phyloP scores from a whole-genome alignment of 2,329 filamentous ascomycete genomes.

The Pestalotiopsis sp. region DNA sequence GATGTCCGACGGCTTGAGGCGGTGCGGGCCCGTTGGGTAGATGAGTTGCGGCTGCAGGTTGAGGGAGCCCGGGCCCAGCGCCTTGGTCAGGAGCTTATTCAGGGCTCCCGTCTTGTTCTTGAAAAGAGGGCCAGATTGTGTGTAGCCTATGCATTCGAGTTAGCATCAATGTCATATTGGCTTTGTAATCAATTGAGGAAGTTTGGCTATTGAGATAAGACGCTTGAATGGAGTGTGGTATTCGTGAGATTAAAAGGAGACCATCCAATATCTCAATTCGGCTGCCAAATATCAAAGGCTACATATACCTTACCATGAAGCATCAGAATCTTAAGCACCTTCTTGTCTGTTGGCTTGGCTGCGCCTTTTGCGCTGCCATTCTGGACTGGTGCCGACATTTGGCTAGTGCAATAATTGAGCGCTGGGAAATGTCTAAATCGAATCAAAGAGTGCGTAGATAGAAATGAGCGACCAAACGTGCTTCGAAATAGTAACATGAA shows the following conservation, averaged over 20 bases:
- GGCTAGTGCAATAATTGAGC: neutral
- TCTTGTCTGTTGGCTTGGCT: slow-evolving; percentile 43
- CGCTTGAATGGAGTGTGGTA: neutral
- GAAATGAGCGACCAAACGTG: neutral
- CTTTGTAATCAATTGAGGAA: neutral
- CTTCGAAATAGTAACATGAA: neutral
- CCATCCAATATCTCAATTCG: no score
- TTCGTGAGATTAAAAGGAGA: no score
- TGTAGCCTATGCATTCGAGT: slow-evolving; percentile 65
- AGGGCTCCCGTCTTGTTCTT: slow-evolving; percentile 86
- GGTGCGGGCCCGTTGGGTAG: slow-evolving; percentile 72
- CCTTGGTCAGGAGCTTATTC: slow-evolving; percentile 77
- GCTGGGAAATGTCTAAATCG: neutral
- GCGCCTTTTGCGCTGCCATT: slow-evolving; percentile 16
- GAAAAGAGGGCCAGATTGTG: slow-evolving; percentile 86
- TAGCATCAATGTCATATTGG: neutral
- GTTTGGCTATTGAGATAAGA: neutral
- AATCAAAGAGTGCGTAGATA: neutral
- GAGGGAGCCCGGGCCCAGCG: slow-evolving; percentile 62
- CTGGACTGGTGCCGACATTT: neutral
- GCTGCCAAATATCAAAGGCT: no score
- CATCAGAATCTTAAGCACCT: slow-evolving; percentile 72
- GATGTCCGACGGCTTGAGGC: slow-evolving; percentile 66
- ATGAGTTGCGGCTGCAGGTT: slow-evolving; percentile 57
- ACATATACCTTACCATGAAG: slow-evolving; percentile 61